Base-by-base conservation (phyloP, 2,329 filamentous ascomycete genomes). In the Aspergillus pseudonomiae region DNA sequence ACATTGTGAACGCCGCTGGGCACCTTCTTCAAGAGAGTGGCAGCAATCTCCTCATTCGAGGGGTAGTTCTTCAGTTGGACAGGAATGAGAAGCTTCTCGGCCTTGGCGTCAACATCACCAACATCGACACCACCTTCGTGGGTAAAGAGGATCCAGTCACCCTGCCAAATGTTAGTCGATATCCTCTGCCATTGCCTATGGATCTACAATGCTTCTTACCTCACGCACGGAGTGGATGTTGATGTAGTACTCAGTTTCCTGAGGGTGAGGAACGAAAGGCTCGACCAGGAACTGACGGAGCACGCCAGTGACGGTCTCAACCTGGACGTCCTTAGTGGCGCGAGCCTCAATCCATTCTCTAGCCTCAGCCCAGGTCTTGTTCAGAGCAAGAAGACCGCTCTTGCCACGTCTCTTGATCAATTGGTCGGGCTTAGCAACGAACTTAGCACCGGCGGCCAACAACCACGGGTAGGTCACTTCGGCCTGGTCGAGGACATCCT, bases 161-260 rank as follows among this genome's bases (percentile, higher is more conserved):
- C 95, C 95, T 98, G 65, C n/a, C 32, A 55, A 55, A 36, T 19
- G 52, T 55, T 55, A 55, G 34, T 26, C 21, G 30, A 26, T 36
- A 11, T 6, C 16, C 28, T 34, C 6, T 14, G 2, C 52, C 1
- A 3, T 36, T 19, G 4, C 34, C 36, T 26, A 19, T 7, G 32
- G 32, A 39, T 36, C 21, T 12, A n/a, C 3, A 16, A 6, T 16
- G 21, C 21, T 39, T 89, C 93, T 89, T 89, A 98, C 95, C 90
- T 98, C 95, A 86, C 95, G 92, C 77, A 97, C 94, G 68, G 95
- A 98, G 88, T 97, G 95, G 86, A 99, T 99, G 89, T 97, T 97
- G 86, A 99, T 97, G 85, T 99, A 99, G 86, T 98, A 98, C 84
- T 99, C 95, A 69, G 94, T 97, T 80, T 93, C 91, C 75, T 93